Conservation (phyloP, 805 yeast genomes). For the Saccharomycopsis vini region DNA sequence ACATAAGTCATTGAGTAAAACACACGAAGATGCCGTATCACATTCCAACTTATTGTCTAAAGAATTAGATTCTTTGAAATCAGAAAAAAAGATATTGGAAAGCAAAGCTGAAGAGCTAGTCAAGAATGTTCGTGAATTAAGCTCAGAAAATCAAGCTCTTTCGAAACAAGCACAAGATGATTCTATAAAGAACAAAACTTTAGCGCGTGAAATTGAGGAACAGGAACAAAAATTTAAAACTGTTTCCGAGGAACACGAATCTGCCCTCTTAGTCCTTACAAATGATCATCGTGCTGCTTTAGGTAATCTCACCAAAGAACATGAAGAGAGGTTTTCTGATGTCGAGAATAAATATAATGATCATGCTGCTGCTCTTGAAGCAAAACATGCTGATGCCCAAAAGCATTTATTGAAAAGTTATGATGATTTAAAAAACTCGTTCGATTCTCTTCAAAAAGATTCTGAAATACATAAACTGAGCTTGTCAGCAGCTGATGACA, state of each 20-base stretch:
- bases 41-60: background rate
- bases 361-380: conserved; percentile 4
- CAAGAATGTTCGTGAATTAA: too few relatives aligned
- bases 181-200: too few relatives aligned
- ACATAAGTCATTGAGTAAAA: conserved; percentile 21
- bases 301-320: too few relatives aligned
- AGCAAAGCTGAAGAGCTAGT: too few relatives aligned
- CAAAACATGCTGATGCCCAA: background rate
- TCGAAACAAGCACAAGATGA: too few relatives aligned
- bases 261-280: too few relatives aligned
- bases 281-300: conserved; percentile 1
- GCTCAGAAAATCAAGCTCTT: too few relatives aligned
- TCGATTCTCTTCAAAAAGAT: background rate
- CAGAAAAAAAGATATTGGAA: too few relatives aligned
- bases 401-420: background rate
- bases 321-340: background rate
- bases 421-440: background rate
- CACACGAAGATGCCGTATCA: conserved; percentile 9
- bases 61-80: background rate
- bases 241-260: background rate
- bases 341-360: background rate
- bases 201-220: background rate
- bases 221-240: background rate
- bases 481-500: background rate
- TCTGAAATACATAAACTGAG: background rate